Conservation (phyloP, 1,284 basidiomycete genomes). For the Sporisorium exsertum region DNA sequence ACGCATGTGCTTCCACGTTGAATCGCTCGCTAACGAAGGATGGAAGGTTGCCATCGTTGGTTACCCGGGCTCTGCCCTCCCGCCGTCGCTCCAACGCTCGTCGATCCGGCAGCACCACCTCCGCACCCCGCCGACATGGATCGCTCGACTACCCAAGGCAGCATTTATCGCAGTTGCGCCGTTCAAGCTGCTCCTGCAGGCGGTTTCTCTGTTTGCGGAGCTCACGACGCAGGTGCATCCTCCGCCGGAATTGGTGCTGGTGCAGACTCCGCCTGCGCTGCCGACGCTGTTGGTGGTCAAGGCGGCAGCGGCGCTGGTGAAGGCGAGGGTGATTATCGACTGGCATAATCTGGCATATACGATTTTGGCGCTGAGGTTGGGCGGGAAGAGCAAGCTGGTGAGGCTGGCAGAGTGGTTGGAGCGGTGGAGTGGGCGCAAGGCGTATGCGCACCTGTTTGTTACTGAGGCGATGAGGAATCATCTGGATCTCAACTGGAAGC, state of each 20-base stretch:
- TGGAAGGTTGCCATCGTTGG: slow-evolving; percentile 87
- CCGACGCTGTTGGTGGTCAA: slow-evolving; percentile 90
- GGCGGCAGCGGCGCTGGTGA: slow-evolving; percentile 76
- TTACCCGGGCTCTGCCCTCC: slow-evolving; percentile 72
- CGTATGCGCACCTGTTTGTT: slow-evolving; percentile 93
- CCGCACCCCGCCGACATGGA: slow-evolving; percentile 75
- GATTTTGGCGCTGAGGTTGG: slow-evolving; percentile 86
- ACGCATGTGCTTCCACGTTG: slow-evolving; percentile 98
- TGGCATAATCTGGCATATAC: slow-evolving; percentile 99
- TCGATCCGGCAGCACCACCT: slow-evolving; percentile 72
- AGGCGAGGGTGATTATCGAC: slow-evolving; percentile 91
- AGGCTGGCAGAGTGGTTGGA: slow-evolving; percentile 71
- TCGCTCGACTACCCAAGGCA: slow-evolving; percentile 73
- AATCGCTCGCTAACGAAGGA: slow-evolving; percentile 84
- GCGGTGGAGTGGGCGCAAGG: slow-evolving; percentile 69
- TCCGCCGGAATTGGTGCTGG: slow-evolving; percentile 85
- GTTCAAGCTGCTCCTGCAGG: slow-evolving; percentile 76
- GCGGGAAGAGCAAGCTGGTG: slow-evolving; percentile 78
- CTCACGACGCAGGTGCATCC: slow-evolving; percentile 73
- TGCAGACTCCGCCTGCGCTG: slow-evolving; percentile 96
- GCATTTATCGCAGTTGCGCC: slow-evolving; percentile 82
- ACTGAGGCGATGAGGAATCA: slow-evolving; percentile 85
- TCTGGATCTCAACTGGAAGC: slow-evolving; percentile 80
- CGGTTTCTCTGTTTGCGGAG: slow-evolving; percentile 53
- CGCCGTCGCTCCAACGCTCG: slow-evolving; percentile 39